Evolutionary conservation across 2,329 filamentous ascomycete species (phyloP), one percentile per base, ranked within the genome.

Genomic region (Botrytis aclada): DNA sequence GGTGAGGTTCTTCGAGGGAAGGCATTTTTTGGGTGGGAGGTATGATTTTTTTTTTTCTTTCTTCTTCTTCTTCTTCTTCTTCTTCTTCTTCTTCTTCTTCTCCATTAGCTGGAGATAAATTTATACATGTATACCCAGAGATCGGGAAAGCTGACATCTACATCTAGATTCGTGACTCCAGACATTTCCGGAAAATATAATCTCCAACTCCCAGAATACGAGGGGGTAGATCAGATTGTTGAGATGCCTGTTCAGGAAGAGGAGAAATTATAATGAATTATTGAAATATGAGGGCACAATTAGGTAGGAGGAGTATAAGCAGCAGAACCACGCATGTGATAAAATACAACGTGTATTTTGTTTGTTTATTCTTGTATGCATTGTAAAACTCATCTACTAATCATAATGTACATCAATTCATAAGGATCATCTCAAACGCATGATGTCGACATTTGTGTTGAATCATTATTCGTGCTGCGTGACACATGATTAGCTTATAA

Each of bases 11-110:
- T 99, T 97, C 82, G 89, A 85, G 75, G 96, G 95, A 1, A 88
- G 93, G 64, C 96, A 99, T 84, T 99, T 98, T 80, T 83, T 99
- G 72, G 96, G 96, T 12, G 96, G 96, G 71, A 86, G 93, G 88
- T 92, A 67, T n/a, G 84, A 71, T 75, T 75, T n/a, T 25, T n/a
- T n/a, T 51, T 39, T 16, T 47, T 20, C 45, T 29, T 60, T n/a
- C 3, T 47, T 1, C 18, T 3, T 18, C 6, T 8, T 34, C 34
- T 37, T 20, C 10, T n/a, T 1, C 6, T 4, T 10, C 6, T 20
- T n/a, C n/a, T 60, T n/a, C 3, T 47, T 1, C 18, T 3, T 18
- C 6, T 8, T 34, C 34, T 37, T 20, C 10, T n/a, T 1, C 6
- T 4, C 5, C 6, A 12, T 63, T 54, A 14, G 6, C 12, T 10